Conservation (phyloP, 2,329 filamentous ascomycete genomes). For the Plectosphaerella sp. region DNA sequence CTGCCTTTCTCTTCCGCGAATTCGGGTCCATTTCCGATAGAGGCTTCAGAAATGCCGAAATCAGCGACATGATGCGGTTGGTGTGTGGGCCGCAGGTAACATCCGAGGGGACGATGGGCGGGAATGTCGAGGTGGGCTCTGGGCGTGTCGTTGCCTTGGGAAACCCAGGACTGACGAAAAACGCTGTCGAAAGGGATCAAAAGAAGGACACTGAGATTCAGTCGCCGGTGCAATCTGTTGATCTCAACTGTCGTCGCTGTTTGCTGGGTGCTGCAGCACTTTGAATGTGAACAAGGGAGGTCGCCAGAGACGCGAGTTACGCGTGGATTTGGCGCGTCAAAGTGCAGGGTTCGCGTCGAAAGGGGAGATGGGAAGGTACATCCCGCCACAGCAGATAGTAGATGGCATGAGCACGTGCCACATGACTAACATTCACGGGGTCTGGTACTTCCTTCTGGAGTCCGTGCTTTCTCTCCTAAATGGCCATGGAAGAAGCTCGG, state of each 20-base stretch:
- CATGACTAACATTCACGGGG: no score
- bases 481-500: no score
- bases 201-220: no score
- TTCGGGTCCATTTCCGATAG: constrained; percentile 43
- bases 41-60: constrained; percentile 31
- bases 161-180: no score
- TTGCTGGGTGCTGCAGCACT: background rate
- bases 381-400: background rate
- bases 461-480: no score
- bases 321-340: constrained; percentile 26
- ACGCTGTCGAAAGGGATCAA: no score
- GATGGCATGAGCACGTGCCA: no score
- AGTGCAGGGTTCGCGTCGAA: constrained; percentile 12
- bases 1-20: constrained; percentile 22
- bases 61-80: background rate
- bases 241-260: no score
- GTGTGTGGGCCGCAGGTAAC: background rate
- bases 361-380: constrained; percentile 4
- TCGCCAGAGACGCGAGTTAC: constrained; percentile 20
- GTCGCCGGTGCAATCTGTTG: no score
- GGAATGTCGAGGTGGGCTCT: no score
- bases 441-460: no score
- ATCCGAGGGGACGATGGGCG: background rate
- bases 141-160: no score
- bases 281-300: background rate